phyloP scores from a whole-genome alignment of 1,139 yeast species.

The Kluyveromyces sp. region DNA sequence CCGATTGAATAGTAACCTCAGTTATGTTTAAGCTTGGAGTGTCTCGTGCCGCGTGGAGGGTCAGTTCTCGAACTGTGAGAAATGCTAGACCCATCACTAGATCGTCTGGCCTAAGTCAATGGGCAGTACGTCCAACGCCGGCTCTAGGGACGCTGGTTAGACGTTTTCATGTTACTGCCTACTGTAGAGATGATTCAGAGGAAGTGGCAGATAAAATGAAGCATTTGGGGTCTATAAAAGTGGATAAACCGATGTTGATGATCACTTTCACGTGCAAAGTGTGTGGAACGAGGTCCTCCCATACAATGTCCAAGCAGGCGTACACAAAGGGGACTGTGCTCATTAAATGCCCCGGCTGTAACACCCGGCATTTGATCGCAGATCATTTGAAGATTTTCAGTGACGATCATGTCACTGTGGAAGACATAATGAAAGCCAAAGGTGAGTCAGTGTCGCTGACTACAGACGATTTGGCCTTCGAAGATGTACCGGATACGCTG shows the following conservation, averaged over 20 bases:
- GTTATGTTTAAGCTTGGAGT: not conserved
- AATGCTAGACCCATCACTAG: not conserved
- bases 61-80: not conserved
- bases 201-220: constrained; percentile 3
- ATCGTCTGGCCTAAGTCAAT: not conserved
- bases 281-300: constrained; percentile 79
- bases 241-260: constrained; percentile 70
- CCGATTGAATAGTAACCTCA: not conserved
- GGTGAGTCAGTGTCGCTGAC: constrained; percentile 67
- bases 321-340: constrained; percentile 81
- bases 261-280: constrained; percentile 89
- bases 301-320: constrained; percentile 84
- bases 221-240: constrained; percentile 33
- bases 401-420: constrained; percentile 62
- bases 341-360: constrained; percentile 88
- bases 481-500: constrained; percentile 66
- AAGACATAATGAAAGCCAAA: constrained; percentile 67
- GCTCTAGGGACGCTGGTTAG: not conserved
- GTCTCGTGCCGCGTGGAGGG: not conserved
- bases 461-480: constrained; percentile 59
- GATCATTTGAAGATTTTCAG: constrained; percentile 83
- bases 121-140: not conserved
- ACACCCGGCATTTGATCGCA: constrained; percentile 82
- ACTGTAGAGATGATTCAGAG: not conserved
- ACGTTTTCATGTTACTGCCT: not conserved